Evolutionary conservation across 225 moss, liverwort and hornwort species (phyloP).

Genomic region (Pleurozium schreberi): DNA sequence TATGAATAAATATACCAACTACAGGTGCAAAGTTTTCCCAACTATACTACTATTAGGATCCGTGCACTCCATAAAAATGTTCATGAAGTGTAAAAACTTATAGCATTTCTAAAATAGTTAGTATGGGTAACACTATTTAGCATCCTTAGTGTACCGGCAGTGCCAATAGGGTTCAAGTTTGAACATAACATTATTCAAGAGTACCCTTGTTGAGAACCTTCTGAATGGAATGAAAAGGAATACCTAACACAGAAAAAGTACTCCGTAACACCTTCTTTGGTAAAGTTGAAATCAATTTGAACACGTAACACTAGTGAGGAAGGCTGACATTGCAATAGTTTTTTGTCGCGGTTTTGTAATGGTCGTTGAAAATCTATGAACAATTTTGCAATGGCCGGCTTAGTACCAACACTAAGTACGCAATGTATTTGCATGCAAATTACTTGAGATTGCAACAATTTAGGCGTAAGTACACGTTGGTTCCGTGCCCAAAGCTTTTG

Average conservation of each 20-base stretch:
- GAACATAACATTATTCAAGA: neutral
- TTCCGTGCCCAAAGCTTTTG: neutral
- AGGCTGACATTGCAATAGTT: neutral
- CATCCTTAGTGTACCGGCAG: no score
- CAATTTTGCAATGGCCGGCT: neutral
- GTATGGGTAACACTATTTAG: no score
- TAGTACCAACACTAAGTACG: neutral
- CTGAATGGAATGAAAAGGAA: neutral
- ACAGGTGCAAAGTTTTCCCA: no score
- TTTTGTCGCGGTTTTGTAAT: neutral
- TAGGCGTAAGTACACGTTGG: neutral
- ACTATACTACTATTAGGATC: no score
- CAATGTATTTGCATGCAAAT: neutral
- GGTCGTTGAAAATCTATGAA: neutral
- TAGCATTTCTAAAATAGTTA: no score
- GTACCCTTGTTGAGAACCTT: neutral
- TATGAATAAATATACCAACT: no score
- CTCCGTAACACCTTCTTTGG: neutral
- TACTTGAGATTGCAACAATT: neutral
- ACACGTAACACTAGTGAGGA: neutral
- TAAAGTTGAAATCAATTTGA: neutral
- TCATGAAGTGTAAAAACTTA: no score
- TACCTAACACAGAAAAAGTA: neutral
- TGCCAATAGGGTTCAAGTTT: neutral
- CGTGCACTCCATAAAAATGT: no score